Evolutionary conservation across 768 basidiomycete species (phyloP), one percentile per base, ranked within the genome.

Genomic region (Sistotremastrum niveocremeum): DNA sequence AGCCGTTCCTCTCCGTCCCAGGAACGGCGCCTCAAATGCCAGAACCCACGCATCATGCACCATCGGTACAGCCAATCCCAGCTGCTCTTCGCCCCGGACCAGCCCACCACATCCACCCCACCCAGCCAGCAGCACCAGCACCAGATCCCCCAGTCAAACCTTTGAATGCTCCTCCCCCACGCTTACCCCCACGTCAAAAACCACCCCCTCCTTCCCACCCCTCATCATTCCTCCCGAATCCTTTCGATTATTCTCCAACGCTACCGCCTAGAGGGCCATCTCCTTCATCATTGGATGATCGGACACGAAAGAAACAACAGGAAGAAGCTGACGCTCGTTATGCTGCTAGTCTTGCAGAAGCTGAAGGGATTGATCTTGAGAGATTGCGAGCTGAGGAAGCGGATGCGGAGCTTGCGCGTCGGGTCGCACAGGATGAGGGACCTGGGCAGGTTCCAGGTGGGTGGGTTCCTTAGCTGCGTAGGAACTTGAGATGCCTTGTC

Each of bases 361-460:
- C 41, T n/a, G 50, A 51, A 38, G 50, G 50, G 5, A 44, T 51
- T 1, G 50, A 51, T 39, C 20, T 51, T 34, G 50, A 39, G 6
- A 32, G 50, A n/a, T 29, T 51, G 47, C 28, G 42, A 8, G 34
- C 39, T 10, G 47, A 47, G 47, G 50, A 51, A 33, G 47, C 46
- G 5, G 50, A 51, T 40, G 50, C 50, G 4, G 50, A 47, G 39
- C 12, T 48, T 10, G 50, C 50, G 10, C 38, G 50, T 8, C 7
- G 38, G 38, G n/a, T 51, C 12, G 50, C 50, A 6, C 12, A 12
- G 9, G 46, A 51, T 34, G 49, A 47, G 3, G 40, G 46, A 20
- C 20, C 20, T 20, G 20, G 20, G 2, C 20, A 20, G 20, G 20
- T 20, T 20, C 20, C 20, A 20, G 20, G 20, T 2, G 20, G 20